These are phyloP conservation scores for Prunus mume DNA, from an alignment of 306 rosid genomes.

Conservation along the genomic window DNA sequence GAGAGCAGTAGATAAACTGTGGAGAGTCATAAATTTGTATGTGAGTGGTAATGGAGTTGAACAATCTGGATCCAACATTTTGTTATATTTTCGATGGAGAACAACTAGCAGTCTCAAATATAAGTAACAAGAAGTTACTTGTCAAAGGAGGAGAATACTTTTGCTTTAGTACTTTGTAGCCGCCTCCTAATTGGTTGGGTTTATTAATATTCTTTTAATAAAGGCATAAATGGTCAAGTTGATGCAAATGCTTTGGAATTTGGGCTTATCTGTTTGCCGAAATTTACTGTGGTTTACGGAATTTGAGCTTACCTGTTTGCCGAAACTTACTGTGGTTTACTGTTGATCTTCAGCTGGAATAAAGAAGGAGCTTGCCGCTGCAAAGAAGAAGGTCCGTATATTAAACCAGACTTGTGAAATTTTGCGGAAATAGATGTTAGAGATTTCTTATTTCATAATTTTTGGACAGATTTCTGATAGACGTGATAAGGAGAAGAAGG, in stretches of 20 bases:
- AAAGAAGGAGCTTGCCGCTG: constrained; percentile 73
- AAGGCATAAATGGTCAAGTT: background rate
- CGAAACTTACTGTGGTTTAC: constrained; percentile 16
- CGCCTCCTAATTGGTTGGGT: background rate
- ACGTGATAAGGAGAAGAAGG: constrained; percentile 67
- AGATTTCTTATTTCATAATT: background rate
- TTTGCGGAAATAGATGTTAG: background rate
- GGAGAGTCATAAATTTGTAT: background rate
- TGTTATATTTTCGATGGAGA: background rate
- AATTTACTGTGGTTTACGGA: constrained; percentile 18
- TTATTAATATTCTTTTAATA: no score
- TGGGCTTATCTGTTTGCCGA: background rate
- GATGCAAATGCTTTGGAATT: background rate
- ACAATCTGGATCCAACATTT: background rate
- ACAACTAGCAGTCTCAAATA: background rate
- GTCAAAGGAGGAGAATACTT: background rate
- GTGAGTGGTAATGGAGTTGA: background rate
- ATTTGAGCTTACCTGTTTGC: background rate
- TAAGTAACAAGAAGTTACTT: background rate
- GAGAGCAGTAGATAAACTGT: background rate
- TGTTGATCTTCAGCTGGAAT: constrained; percentile 67
- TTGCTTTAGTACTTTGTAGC: background rate
- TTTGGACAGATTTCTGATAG: constrained; percentile 66
- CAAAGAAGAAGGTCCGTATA: constrained; percentile 62
- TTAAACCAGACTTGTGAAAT: constrained; percentile 3